A percentile compares a stretch with the other conserved stretches of the same genome.
Conservation (phyloP, 2,329 filamentous ascomycete species). For the Ceratocystis huliohia region DNA sequence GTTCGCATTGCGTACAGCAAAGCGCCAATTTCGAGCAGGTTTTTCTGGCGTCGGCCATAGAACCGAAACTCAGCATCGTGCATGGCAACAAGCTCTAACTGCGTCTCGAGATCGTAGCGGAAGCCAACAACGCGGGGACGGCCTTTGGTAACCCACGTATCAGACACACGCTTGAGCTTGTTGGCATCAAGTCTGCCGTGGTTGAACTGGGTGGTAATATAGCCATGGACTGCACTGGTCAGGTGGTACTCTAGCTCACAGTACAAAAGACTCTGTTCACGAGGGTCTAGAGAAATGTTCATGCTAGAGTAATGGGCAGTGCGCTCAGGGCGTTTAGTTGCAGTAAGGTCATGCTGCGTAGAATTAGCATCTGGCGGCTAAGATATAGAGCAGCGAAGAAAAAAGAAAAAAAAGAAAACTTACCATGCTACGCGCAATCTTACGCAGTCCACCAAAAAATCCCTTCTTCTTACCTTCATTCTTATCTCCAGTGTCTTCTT, state of each 20-base stretch:
- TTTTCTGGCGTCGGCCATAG: constrained; percentile 36
- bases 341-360: constrained; percentile 7
- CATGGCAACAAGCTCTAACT: constrained; percentile 41
- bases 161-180: constrained; percentile 39
- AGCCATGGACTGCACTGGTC: constrained; percentile 39
- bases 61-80: constrained; percentile 44
- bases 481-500: background rate
- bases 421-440: constrained; percentile 44
- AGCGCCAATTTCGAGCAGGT: constrained; percentile 33
- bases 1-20: constrained; percentile 41
- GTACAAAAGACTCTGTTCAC: constrained; percentile 47
- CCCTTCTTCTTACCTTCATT: constrained; percentile 30
- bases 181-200: constrained; percentile 41
- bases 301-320: constrained; percentile 26
- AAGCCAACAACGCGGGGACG: constrained; percentile 44
- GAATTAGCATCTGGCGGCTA: background rate
- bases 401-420: constrained; percentile 22
- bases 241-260: constrained; percentile 46
- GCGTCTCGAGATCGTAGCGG: constrained; percentile 47
- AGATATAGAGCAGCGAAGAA: background rate
- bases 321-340: background rate
- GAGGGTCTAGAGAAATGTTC: constrained; percentile 39
- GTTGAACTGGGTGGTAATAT: constrained; percentile 41
- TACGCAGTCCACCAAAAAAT: constrained; percentile 37
- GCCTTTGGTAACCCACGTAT: constrained; percentile 40